A percentile compares a stretch with the other conserved stretches of the same genome.
Conservation (phyloP, 257 asterid genomes). For the Linaria vulgaris region DNA sequence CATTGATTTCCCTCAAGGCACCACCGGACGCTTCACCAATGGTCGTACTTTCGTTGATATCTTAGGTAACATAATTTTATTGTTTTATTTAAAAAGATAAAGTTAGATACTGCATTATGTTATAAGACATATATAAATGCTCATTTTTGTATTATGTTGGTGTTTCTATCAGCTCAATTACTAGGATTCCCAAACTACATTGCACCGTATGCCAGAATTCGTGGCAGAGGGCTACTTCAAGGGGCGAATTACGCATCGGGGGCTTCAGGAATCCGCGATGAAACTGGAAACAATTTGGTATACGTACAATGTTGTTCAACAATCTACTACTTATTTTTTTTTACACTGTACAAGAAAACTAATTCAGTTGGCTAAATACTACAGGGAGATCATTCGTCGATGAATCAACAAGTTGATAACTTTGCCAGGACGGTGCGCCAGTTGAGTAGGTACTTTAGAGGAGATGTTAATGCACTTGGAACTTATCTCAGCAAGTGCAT, state of each 20-base stretch:
- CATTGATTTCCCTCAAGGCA: constrained; percentile 72
- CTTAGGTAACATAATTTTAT: constrained; percentile 43
- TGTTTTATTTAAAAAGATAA: not conserved
- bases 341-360: not conserved
- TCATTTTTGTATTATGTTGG: not conserved
- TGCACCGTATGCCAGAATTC: constrained; percentile 55
- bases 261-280: constrained; percentile 86
- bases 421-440: constrained; percentile 58
- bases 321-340: not conserved
- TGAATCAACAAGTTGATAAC: constrained; percentile 70
- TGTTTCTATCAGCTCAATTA: constrained; percentile 62
- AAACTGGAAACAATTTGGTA: constrained; percentile 94
- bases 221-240: constrained; percentile 55
- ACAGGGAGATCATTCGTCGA: constrained; percentile 79
- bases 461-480: constrained; percentile 46
- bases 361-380: not conserved
- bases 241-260: constrained; percentile 91
- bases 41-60: constrained; percentile 84
- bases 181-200: constrained; percentile 74
- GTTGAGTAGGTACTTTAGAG: constrained; percentile 59
- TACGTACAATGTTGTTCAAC: not conserved
- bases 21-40: constrained; percentile 85
- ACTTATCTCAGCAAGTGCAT: constrained; percentile 68
- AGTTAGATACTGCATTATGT: no score
- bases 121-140: not conserved